Conservation (phyloP, 2,329 filamentous ascomycete genomes). For the Fusarium albidum region DNA sequence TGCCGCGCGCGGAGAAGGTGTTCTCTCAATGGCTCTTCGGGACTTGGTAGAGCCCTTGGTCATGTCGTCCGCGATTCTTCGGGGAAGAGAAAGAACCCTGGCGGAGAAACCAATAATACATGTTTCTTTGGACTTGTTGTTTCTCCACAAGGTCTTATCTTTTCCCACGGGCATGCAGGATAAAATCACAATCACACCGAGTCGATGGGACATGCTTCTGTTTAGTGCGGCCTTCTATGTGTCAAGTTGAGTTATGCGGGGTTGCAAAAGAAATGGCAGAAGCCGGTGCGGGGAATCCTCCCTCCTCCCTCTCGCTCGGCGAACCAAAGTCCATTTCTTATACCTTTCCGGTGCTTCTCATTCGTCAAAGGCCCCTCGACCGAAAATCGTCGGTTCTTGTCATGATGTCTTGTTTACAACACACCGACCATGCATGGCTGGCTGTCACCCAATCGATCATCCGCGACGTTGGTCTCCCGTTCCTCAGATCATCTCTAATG, state of each 20-base stretch:
- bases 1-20: constrained; percentile 13
- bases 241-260: constrained; percentile 24
- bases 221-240: no score
- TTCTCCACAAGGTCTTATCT: constrained; percentile 2
- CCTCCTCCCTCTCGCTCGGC: constrained; percentile 4
- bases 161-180: constrained; percentile 18
- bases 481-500: constrained; percentile 19
- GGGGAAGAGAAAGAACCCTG: constrained; percentile 6
- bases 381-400: neutral
- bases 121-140: constrained; percentile 5
- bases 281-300: constrained; percentile 30
- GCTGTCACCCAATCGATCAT: constrained; percentile 6
- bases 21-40: constrained; percentile 8
- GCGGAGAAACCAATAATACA: neutral
- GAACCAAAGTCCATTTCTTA: constrained; percentile 7
- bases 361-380: constrained; percentile 17
- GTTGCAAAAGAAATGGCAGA: constrained; percentile 5
- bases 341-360: constrained; percentile 15
- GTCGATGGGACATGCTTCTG: no score
- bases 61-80: constrained; percentile 7
- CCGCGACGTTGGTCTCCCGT: neutral
- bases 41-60: constrained; percentile 13
- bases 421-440: constrained; percentile 1
- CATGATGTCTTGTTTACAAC: constrained; percentile 14
- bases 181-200: constrained; percentile 22